phyloP scores from a whole-genome alignment of 331 rosid genomes.

The Cydonia oblonga region DNA sequence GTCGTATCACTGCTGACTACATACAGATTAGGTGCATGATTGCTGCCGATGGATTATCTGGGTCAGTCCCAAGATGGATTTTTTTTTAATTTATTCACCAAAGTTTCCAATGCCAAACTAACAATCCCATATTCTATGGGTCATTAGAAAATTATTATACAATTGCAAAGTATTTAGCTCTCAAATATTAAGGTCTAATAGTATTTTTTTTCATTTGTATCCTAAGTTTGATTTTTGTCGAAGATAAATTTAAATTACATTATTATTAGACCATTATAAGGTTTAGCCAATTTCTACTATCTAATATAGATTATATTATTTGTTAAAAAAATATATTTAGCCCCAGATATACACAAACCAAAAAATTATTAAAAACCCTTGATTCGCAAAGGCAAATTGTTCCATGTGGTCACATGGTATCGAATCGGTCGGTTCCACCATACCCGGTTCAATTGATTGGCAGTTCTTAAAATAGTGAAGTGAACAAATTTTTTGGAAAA shows the following conservation, averaged over 20 bases:
- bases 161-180: not conserved
- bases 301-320: no score
- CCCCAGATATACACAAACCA: slow-evolving; percentile 3
- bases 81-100: not conserved
- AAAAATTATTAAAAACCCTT: not conserved
- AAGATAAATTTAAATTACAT: no score
- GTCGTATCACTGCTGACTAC: not conserved
- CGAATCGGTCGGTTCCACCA: slow-evolving; percentile 43
- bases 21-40: not conserved
- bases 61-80: not conserved
- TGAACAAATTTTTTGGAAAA: not conserved
- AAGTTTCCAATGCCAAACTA: not conserved
- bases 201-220: no score
- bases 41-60: not conserved
- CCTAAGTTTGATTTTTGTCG: accelerated
- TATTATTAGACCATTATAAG: no score
- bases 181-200: no score
- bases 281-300: accelerated
- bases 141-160: not conserved
- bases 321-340: no score
- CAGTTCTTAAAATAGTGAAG: not conserved
- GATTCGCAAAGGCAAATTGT: slow-evolving; percentile 29
- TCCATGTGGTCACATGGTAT: slow-evolving; percentile 81
- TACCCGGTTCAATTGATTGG: slow-evolving; percentile 33
- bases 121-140: not conserved